These are phyloP conservation scores for Mycena indigotica DNA, from an alignment of 768 basidiomycete species.

Conservation along the genomic window DNA sequence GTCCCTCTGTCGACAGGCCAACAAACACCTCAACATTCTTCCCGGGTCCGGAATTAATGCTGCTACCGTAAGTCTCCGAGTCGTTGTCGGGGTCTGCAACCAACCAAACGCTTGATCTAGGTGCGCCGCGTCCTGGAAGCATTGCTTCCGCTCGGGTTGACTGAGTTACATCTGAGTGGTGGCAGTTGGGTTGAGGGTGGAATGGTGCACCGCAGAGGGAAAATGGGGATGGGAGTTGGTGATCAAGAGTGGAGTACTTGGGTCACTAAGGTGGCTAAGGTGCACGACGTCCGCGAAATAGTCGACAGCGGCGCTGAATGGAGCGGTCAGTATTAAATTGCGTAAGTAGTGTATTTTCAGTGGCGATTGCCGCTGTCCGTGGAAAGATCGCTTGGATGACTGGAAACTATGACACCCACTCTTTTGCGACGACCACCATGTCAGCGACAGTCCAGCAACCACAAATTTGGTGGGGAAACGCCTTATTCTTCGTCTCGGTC, in stretches of 20 bases:
- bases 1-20: constrained; percentile 43
- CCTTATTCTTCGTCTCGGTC: constrained; percentile 54
- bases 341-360: too few species aligned
- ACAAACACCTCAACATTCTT: constrained; percentile 53
- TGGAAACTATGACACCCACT: background rate
- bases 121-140: constrained; percentile 40
- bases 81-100: too few species aligned
- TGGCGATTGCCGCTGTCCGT: background rate
- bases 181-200: constrained; percentile 61
- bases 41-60: constrained; percentile 78
- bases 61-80: constrained; percentile 47
- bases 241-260: constrained; percentile 69
- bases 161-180: constrained; percentile 76
- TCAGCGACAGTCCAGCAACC: constrained; percentile 28
- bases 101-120: too few species aligned
- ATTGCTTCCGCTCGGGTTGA: constrained; percentile 58
- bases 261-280: constrained; percentile 56
- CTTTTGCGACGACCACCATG: constrained; percentile 2
- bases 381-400: background rate
- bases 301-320: too few species aligned
- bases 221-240: constrained; percentile 70
- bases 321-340: too few species aligned
- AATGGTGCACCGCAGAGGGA: constrained; percentile 53
- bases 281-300: constrained; percentile 54
- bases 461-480: constrained; percentile 62